phyloP scores from a whole-genome alignment of 768 basidiomycete species.

The Phaffia tasmanica region DNA sequence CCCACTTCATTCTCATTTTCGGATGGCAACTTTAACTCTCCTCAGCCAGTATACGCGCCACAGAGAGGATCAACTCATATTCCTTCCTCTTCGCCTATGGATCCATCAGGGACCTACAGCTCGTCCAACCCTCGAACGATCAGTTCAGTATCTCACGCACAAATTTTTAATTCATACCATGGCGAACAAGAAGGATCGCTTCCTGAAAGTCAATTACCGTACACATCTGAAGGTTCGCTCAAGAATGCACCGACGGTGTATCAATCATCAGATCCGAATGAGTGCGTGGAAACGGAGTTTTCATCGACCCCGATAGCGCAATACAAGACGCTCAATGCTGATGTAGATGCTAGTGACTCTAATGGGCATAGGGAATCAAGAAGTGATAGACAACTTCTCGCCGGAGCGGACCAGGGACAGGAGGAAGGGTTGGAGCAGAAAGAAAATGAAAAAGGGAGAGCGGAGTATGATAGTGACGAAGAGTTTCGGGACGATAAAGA shows the following conservation, averaged over 20 bases:
- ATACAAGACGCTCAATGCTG: not conserved
- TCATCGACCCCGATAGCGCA: not conserved
- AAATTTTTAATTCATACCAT: too few relatives aligned
- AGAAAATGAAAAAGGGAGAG: slow-evolving; percentile 7
- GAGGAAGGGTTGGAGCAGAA: slow-evolving; percentile 10
- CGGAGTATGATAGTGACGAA: slow-evolving; percentile 17
- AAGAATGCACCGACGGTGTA: too few relatives aligned
- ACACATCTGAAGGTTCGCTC: not conserved
- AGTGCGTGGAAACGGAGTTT: not conserved
- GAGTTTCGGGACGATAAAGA: slow-evolving; percentile 1
- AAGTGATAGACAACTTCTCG: not conserved
- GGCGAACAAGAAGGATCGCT: not conserved
- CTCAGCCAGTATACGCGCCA: not conserved
- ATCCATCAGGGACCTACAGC: not conserved
- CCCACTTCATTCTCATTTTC: slow-evolving; percentile 3
- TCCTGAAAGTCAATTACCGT: slow-evolving; percentile 1
- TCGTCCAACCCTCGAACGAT: too few relatives aligned
- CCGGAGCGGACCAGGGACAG: not conserved
- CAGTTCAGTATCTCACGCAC: too few relatives aligned
- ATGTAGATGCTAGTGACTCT: not conserved
- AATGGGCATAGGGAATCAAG: not conserved
- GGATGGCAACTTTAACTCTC: not conserved
- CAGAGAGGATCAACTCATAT: not conserved
- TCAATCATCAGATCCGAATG: too few relatives aligned
- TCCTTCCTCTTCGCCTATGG: not conserved